Base-by-base conservation (phyloP, 495 filamentous ascomycete genomes). In the Glonium stellatum region DNA sequence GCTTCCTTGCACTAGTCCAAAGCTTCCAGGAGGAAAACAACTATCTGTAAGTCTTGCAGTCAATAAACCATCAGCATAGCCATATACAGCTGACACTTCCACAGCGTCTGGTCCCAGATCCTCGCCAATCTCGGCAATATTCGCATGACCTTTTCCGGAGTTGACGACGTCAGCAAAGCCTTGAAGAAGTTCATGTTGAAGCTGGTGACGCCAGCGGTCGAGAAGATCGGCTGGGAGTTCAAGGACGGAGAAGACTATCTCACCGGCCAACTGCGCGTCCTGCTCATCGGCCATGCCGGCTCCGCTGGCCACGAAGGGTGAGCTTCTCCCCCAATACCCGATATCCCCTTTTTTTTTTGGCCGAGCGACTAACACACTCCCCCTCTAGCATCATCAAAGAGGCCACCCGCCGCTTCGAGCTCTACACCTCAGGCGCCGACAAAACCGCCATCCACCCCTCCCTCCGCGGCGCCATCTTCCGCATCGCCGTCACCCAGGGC, bases 161-260 rank as follows among this genome's bases (percentile, higher is more conserved):
- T 82, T 58, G 77, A 82, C 60, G 47, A 71, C 21, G 73, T 83
- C 13, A 78, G 84, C 31, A 75, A 80, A 25, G 86, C 85, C 2
- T 75, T 98, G 59, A 86, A 86, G 73, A 81, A 82, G 51, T 92
- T 95, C 68, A 82, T 81, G 0, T 76, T 89, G 10, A 79, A 84
- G 70, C 78, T 97, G 57, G 79, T 89, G 36, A 77, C 81, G 21
- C 81, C 83, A 22, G 86, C 87, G 5, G 84, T 85, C 12, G 82
- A 93, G 63, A 80, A 84, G 57, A 77, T 96, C 58, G 92, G 93
- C 42, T 97, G 92, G 92, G 85, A 91, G 18, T 88, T 88, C 62
- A 73, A 79, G 21, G 64, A 80, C 27, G 77, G 79, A 37, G 93
- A 98, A 57, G 87, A 92, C 69, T 96, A 86, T 70, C 84, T 96